phyloP scores from a whole-genome alignment of 2,329 filamentous ascomycete species.

The Arthrobotrys sinensis region DNA sequence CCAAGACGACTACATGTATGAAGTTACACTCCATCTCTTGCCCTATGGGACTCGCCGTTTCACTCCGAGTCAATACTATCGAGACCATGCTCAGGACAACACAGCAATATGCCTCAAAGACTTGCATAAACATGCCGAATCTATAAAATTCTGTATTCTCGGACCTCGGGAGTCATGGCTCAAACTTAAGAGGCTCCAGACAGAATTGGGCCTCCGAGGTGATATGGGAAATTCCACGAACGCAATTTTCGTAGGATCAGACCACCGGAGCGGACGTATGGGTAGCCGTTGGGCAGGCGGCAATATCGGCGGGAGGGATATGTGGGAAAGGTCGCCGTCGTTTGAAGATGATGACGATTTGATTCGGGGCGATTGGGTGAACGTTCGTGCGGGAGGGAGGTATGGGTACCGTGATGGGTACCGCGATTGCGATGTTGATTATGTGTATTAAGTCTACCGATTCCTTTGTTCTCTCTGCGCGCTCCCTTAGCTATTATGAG shows the following conservation, averaged over 20 bases:
- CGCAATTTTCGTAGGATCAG: constrained; percentile 18
- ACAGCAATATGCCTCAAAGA: constrained; percentile 37
- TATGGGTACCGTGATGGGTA: constrained; percentile 15
- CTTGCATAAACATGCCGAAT: constrained; percentile 38
- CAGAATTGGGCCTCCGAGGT: constrained; percentile 22
- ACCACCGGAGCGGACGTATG: background rate
- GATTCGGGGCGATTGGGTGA: constrained; percentile 3
- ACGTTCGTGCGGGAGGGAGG: constrained; percentile 6
- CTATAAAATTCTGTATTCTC: constrained; percentile 32
- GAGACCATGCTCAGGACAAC: constrained; percentile 2
- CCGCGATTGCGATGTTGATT: constrained; percentile 13
- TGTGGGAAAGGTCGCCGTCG: constrained; percentile 28
- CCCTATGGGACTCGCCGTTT: constrained; percentile 31
- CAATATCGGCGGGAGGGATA: background rate
- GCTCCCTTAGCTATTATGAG: background rate
- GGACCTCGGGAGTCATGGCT: constrained; percentile 33
- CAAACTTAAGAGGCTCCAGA: constrained; percentile 29
- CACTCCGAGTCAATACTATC: constrained; percentile 22
- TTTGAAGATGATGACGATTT: constrained; percentile 24
- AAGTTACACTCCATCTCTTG: constrained; percentile 41
- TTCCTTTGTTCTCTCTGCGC: background rate
- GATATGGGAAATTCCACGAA: constrained; percentile 36
- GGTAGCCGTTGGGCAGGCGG: constrained; percentile 2
- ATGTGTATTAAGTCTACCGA: background rate
- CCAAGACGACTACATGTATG: constrained; percentile 40